Evolutionary conservation across 2,329 filamentous ascomycete genomes (phyloP), one percentile per base, ranked within the genome.

Genomic region (Aspergillus arachidicola): DNA sequence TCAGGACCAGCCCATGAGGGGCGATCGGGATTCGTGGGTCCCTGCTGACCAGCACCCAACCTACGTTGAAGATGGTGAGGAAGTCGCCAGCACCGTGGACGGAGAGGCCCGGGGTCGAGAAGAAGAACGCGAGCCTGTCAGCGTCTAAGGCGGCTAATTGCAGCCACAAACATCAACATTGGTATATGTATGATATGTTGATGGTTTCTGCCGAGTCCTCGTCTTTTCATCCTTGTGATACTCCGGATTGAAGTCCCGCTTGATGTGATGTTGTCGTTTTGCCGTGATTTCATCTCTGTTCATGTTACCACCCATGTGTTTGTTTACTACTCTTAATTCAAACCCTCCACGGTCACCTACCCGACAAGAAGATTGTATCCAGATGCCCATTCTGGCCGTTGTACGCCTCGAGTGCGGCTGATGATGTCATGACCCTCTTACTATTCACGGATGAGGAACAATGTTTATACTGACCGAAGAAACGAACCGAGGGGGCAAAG

Each of bases 1-100:
- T 55, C 94, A 97, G 80, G 94, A 97, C 75, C 86, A 86, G 55
- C 90, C 92, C 19, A 80, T 93, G 66, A 88, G 93, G 67, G 91
- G 89, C 62, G 92, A 94, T 75, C 92, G 91, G 14, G 87, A 88
- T 65, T 81, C 89, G 34, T 97, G 94, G 94, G 88, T 94, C 41
- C 90, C 90, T 7, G 91, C 91, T 16, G 86, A 87, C 64, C 83
- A 88, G 76, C 81, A 83, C 71, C 73, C 80, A 28, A 75, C 72
- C 67, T 83, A 83, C 62, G 66, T 64, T 14, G 79, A 81, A 21
- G 81, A 78, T n/a, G 80, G 78, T 10, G 76, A 79, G 36, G 77
- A 79, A 30, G 70, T 66, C n/a, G 68, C 66, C 55, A 77, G 75
- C 69, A 70, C 69, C 32, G 55, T 73, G 16, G 73, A 76, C 7